These are phyloP conservation scores for Ensete ventricosum DNA, from an alignment of 176 grass and related monocot genomes.

Conservation along the genomic window DNA sequence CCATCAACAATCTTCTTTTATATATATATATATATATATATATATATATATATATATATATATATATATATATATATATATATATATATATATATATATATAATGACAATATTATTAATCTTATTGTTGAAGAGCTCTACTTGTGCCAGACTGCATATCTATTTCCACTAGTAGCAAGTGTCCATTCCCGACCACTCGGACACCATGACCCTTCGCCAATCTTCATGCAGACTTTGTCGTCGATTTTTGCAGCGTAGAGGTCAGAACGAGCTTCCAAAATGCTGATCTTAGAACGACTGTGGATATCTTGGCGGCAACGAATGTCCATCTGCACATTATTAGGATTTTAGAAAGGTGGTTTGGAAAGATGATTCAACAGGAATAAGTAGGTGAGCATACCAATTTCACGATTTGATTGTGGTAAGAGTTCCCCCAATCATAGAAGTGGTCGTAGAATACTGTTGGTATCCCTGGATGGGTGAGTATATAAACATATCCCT, in stretches of 20 bases:
- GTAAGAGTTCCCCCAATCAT: constrained; percentile 42
- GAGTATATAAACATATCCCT: constrained; percentile 98
- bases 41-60: background rate
- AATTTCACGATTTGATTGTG: constrained; percentile 67
- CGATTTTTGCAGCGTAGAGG: constrained; percentile 62
- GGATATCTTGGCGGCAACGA: constrained; percentile 66
- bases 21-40: background rate
- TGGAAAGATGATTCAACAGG: background rate
- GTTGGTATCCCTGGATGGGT: constrained; percentile 87
- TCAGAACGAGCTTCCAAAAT: constrained; percentile 67
- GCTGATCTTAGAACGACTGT: constrained; percentile 67
- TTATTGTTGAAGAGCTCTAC: constrained; percentile 11
- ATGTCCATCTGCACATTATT: constrained; percentile 55
- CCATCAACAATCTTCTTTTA: too few relatives aligned
- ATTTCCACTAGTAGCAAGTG: constrained; percentile 42
- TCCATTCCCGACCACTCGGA: constrained; percentile 56
- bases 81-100: background rate
- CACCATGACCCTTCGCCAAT: constrained; percentile 71
- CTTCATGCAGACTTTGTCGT: constrained; percentile 80
- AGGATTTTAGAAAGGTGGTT: constrained; percentile 13
- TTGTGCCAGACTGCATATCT: constrained; percentile 94
- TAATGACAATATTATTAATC: background rate
- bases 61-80: background rate
- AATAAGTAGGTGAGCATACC: constrained; percentile 32
- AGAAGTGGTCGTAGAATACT: constrained; percentile 92